Evolutionary conservation across 2,329 filamentous ascomycete genomes (phyloP), one percentile per base, ranked within the genome.

Genomic region (Fonsecaea monophora): DNA sequence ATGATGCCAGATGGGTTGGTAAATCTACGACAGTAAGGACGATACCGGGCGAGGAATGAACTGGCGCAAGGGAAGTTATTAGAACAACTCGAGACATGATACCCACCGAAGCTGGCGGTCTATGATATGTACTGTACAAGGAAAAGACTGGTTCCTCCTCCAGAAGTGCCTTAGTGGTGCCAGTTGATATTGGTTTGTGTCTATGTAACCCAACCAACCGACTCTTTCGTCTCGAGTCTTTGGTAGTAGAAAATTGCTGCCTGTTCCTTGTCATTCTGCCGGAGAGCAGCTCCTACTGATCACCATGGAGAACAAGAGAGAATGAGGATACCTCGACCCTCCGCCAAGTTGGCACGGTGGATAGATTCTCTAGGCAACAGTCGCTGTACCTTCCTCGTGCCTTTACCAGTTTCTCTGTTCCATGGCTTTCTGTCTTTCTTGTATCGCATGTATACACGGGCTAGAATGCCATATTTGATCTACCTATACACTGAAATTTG

Each of bases 381-480:
- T 50, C 45, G 45, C 45, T 30, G 45, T 50, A 50, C 45, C 45
- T 50, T 50, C 45, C 45, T 25, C 10, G 45, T 50, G 8, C 45
- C 45, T 25, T 21, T 56, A 15, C n/a, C 15, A 13, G 7, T 50
- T 13, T 9, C 25, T 30, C 21, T 50, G 12, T 25, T 13, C 45
- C 5, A 12, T 30, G 2, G 18, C 21, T 50, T 50, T 45, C 15
- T 3, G 6, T 25, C 18, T 50, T 50, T 4, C 2, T 32, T 9
- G 10, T 13, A 25, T 50, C 7, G 9, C 45, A 4, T 21, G 25
- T 25, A 12, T 25, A 50, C 21, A 4, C 9, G 40, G 9, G 15
- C 25, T 15, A 25, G n/a, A 5, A 4, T 4, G 18, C 3, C 4
- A 12, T 10, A 13, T 50, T 3, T 1, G 4, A 25, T 50, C 45